These are phyloP conservation scores for Phytophthora pisi DNA, from an alignment of 352 stramenopile genomes.

Conservation along the genomic window DNA sequence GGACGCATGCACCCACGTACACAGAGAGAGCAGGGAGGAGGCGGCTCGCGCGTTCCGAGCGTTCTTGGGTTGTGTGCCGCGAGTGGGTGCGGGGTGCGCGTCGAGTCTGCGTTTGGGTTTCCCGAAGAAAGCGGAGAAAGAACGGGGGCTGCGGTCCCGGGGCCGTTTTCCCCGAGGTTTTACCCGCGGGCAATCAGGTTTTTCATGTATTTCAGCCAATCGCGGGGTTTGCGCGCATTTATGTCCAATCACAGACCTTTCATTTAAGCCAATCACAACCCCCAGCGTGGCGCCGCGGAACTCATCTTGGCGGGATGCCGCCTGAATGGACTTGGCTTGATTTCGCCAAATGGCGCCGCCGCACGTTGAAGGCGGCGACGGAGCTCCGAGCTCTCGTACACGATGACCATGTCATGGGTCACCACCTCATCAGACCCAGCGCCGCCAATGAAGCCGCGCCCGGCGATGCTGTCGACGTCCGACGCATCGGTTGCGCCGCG, in stretches of 20 bases:
- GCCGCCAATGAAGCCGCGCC: neutral
- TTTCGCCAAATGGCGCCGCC: constrained; percentile 4
- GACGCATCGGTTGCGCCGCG: neutral
- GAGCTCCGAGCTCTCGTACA: neutral
- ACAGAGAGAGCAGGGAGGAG: constrained; percentile 23
- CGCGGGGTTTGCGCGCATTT: neutral
- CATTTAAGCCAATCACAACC: constrained; percentile 32
- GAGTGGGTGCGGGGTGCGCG: constrained; percentile 25
- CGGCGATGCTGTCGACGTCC: neutral
- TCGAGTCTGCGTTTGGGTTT: constrained; percentile 33
- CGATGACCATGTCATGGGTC: too few relatives aligned
- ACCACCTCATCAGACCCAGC: neutral
- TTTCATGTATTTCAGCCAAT: constrained; percentile 32
- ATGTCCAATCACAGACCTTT: neutral
- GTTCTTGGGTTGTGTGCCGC: constrained; percentile 41
- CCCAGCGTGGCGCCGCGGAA: constrained; percentile 27
- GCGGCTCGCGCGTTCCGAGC: constrained; percentile 29
- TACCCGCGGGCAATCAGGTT: constrained; percentile 5
- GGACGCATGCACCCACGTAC: constrained; percentile 9
- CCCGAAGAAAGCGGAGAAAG: constrained; percentile 26
- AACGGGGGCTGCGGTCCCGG: constrained; percentile 13
- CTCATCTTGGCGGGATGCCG: neutral
- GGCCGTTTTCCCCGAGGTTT: constrained; percentile 16
- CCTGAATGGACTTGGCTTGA: neutral
- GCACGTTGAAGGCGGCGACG: constrained; percentile 16